Evolutionary conservation across 2,329 filamentous ascomycete species (phyloP).

Genomic region (Colletotrichum sp.): DNA sequence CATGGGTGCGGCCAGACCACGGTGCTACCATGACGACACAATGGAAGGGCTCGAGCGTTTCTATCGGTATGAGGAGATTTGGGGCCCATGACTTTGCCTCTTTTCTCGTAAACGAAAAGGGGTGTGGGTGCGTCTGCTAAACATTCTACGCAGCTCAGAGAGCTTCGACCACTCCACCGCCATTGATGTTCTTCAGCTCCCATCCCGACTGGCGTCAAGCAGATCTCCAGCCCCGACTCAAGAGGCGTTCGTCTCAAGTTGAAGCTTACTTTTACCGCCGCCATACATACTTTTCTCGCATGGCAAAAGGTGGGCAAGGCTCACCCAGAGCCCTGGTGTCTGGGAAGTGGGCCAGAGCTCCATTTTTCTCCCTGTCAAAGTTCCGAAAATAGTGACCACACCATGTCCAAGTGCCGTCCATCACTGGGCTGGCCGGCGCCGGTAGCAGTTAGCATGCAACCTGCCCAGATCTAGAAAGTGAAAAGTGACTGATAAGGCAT

Average conservation of each 20-base stretch:
- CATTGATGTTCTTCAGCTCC: neutral
- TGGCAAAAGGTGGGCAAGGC: neutral
- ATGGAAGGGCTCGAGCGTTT: neutral
- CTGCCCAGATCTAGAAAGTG: neutral
- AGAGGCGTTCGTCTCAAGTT: neutral
- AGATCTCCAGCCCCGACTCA: too few relatives aligned
- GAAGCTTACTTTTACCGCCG: neutral
- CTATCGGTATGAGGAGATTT: neutral
- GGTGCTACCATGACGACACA: constrained; percentile 3
- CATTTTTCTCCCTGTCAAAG: neutral
- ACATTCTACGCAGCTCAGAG: neutral
- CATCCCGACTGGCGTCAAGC: neutral
- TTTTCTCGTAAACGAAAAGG: neutral
- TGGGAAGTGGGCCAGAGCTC: neutral
- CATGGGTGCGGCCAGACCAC: neutral
- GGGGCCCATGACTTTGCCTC: neutral
- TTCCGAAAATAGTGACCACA: neutral
- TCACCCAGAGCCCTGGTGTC: neutral
- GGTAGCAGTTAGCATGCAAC: neutral
- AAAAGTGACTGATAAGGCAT: neutral
- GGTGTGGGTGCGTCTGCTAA: neutral
- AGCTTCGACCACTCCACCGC: neutral
- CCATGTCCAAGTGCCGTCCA: neutral
- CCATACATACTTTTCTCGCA: neutral
- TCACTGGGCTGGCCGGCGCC: neutral